These are phyloP conservation scores for Colletotrichum sp. DNA, from an alignment of 2,329 filamentous ascomycete genomes.

Conservation along the genomic window DNA sequence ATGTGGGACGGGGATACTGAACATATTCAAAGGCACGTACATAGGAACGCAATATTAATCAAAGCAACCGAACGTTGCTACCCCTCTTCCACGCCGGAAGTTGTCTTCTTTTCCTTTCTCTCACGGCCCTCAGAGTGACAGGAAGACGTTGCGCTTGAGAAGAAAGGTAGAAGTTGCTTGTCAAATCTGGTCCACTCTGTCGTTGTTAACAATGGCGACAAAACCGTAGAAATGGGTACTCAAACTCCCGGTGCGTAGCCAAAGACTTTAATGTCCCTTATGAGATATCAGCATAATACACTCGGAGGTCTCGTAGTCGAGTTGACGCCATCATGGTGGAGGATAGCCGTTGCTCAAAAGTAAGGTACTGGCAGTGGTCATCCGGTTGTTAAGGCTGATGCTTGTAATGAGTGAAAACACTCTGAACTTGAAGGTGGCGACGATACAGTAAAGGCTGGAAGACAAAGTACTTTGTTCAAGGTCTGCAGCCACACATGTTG, in stretches of 20 bases:
- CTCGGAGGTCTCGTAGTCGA: neutral
- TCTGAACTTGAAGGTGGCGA: neutral
- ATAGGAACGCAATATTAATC: neutral
- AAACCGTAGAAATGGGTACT: neutral
- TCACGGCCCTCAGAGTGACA: neutral
- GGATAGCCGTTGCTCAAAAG: neutral
- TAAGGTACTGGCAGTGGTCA: neutral
- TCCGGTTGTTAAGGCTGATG: neutral
- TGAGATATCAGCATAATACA: neutral
- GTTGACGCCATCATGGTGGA: neutral
- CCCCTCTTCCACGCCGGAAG: neutral
- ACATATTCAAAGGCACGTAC: neutral
- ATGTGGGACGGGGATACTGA: neutral
- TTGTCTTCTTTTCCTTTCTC: neutral
- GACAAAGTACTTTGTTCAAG: neutral
- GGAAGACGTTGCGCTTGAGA: neutral
- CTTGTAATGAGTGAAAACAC: neutral
- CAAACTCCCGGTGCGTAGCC: neutral
- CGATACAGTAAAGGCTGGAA: accelerated
- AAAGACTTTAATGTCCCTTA: too few relatives aligned
- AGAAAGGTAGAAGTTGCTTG: neutral
- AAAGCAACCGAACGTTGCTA: neutral
- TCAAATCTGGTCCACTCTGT: neutral
- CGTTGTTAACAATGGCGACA: neutral
- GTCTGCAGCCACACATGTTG: neutral